Evolutionary conservation across 805 yeast genomes (phyloP), one percentile per base, ranked within the genome.

Genomic region (Hanseniaspora valbyensis): DNA sequence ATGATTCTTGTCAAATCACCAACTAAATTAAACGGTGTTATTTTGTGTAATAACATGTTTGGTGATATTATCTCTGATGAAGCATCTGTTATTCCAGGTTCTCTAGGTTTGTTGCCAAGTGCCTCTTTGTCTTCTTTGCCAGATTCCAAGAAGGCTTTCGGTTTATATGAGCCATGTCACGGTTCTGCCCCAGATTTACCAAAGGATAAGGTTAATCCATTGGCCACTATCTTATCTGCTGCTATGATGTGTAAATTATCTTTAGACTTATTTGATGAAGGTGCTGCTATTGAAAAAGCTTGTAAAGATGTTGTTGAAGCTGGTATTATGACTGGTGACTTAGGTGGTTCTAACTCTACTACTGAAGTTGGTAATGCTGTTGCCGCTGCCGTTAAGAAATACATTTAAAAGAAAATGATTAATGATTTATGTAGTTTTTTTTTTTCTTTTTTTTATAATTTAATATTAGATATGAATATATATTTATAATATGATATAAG

Each of bases 11-110:
- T 92, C 59, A 88, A 92, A 70, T 79, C 77, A 55, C 98, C 98
- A 60, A 83, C 89, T 39, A 80, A 80, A 58, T 76, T 92, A 64
- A 92, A 92, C 65, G 98, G 98, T 69, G 76, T 92, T 46, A 79
- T 92, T 45, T 78, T 92, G 64, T 90, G 97, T 41, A 81, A 83
- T 60, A 92, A 92, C 72, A 90, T 92, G 95, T 92, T 92, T 66
- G 98, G 98, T 63, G 98, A 92, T 67, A 92, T 92, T 66, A 86
- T 92, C 61, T 84, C 95, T 52, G 98, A 92, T 67, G 98, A 92
- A 72, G 96, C 97, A 28, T 83, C 95, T 18, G 96, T 89, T 44
- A 92, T 92, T 60, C 98, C 98, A 40, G 98, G 98, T 42, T 90
- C 97, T 24, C 74, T 92, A 55, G 98, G 98, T 54, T 76, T 92